These are phyloP conservation scores for Penicillium oxalicum DNA, from an alignment of 2,329 filamentous ascomycete species.

Conservation along the genomic window DNA sequence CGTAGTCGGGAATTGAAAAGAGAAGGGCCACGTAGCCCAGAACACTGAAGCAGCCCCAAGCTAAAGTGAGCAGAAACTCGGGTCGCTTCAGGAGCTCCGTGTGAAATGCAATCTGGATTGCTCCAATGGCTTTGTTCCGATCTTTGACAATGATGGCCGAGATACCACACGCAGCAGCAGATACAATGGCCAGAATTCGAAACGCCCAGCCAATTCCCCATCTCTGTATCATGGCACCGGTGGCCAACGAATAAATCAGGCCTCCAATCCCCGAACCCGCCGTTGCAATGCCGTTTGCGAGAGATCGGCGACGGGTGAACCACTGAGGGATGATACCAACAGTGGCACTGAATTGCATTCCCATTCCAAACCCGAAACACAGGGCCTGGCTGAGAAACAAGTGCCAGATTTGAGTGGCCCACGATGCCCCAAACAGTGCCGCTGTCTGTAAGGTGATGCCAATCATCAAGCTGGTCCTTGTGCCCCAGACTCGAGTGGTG, in stretches of 20 bases:
- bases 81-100: neutral
- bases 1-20: constrained; percentile 58
- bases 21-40: constrained; percentile 58
- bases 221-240: constrained; percentile 24
- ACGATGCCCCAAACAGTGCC: constrained; percentile 21
- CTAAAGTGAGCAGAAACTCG: constrained; percentile 7
- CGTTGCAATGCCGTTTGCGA: constrained; percentile 25
- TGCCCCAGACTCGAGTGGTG: neutral
- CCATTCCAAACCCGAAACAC: constrained; percentile 21
- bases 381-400: constrained; percentile 23
- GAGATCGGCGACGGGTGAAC: constrained; percentile 27
- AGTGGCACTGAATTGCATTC: constrained; percentile 20
- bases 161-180: neutral
- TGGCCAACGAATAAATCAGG: constrained; percentile 20
- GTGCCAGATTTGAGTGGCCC: constrained; percentile 15
- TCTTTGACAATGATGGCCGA: neutral
- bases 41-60: constrained; percentile 43
- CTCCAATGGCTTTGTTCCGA: neutral
- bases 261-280: constrained; percentile 23
- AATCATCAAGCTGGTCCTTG: constrained; percentile 1
- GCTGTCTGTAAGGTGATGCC: neutral
- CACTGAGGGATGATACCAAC: constrained; percentile 22
- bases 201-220: constrained; percentile 25
- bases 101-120: neutral
- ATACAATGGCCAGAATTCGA: constrained; percentile 24